Evolutionary conservation across 2,329 filamentous ascomycete genomes (phyloP).

Genomic region (Talaromyces sp.): DNA sequence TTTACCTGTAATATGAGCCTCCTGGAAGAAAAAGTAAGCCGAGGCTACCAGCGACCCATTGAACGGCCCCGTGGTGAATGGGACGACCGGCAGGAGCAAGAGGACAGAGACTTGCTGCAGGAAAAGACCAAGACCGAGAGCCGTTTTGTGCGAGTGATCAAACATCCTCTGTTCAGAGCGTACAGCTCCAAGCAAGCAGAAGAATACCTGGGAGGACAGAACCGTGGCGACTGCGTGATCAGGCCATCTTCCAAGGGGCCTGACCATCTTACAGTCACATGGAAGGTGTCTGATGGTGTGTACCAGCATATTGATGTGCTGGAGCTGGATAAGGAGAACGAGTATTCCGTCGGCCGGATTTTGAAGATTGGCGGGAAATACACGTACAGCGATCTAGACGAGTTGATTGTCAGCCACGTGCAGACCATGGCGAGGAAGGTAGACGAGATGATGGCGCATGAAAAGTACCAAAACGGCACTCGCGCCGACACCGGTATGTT

Average conservation of each 20-base stretch:
- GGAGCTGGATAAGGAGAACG: slow-evolving; percentile 93
- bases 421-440: slow-evolving; percentile 98
- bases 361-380: slow-evolving; percentile 84
- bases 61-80: slow-evolving; percentile 77
- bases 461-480: slow-evolving; percentile 84
- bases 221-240: slow-evolving; percentile 86
- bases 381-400: slow-evolving; percentile 92
- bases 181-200: slow-evolving; percentile 92
- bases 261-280: slow-evolving; percentile 92
- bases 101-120: slow-evolving; percentile 75
- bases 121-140: slow-evolving; percentile 84
- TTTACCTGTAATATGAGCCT: slow-evolving; percentile 81
- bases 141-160: slow-evolving; percentile 89
- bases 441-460: slow-evolving; percentile 88
- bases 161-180: slow-evolving; percentile 90
- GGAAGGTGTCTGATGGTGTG: slow-evolving; percentile 95
- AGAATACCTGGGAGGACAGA: slow-evolving; percentile 83
- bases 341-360: slow-evolving; percentile 85
- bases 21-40: slow-evolving; percentile 72
- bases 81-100: slow-evolving; percentile 76
- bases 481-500: slow-evolving; percentile 72
- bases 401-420: slow-evolving; percentile 94
- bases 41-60: slow-evolving; percentile 63
- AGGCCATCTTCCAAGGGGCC: slow-evolving; percentile 91
- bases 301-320: slow-evolving; percentile 97